Base-by-base conservation (phyloP, 345 rosid genomes). In the Pugionium dolabratum region DNA sequence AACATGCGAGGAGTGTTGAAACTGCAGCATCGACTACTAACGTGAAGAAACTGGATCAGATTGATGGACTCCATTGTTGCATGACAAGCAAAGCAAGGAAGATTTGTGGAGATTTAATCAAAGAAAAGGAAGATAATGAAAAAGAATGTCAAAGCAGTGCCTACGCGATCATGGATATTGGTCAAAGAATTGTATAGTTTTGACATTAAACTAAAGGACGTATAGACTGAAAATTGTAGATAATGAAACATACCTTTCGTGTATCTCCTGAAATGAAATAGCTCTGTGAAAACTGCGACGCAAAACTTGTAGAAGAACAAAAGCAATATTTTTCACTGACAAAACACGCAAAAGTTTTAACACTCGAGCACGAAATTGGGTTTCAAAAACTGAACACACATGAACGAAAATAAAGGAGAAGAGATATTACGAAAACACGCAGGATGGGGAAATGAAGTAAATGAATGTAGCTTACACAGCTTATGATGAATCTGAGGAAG, bases 81-180 rank as follows among this genome's bases (percentile, higher is more conserved):
- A 6, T 37, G 36, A 33, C 25, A 39, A 36, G 45, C 37, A 11
- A 44, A 33, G 59, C 28, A 41, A 79, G 72, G 64, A 86, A 79
- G 78, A 77, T 83, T 26, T 84, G 84, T 82, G 79, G 82, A 5
- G 87, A 85, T 35, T 80, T 80, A 59, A 83, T 63, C 50, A 88
- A 85, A 75, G 93, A 82, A 64, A 84, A 81, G 32, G 84, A 84
- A 61, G 36, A 65, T 28, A 44, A 9, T 8, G 64, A 59, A 18
- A 18, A 18, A 59, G 41, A 11, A 42, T 52, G 31, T 57, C 39
- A 56, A 26, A 30, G 46, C 28, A 62, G 29, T 27, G 63, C 9
- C 62, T 51, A 40, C 45, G 52, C 45, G 32, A 60, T 51, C 25
- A 50, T 3, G 6, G 44, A 58, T 8, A 9, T 28, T 54, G 28